These are phyloP conservation scores for Cryphonectria parasitica DNA, from an alignment of 2,329 filamentous ascomycete species.

Conservation along the genomic window DNA sequence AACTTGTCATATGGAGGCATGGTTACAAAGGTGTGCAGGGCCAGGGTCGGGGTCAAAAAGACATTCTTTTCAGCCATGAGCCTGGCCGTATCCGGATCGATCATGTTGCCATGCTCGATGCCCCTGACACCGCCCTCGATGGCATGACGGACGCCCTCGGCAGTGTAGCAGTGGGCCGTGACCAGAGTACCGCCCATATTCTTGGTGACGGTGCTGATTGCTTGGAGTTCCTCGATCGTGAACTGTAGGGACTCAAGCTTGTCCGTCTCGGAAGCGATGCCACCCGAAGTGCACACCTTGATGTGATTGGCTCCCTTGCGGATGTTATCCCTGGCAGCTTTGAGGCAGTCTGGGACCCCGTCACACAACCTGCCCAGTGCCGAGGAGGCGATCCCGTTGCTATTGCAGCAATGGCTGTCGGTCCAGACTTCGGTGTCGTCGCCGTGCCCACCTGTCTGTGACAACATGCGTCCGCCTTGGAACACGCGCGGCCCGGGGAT, in stretches of 20 bases:
- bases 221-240: constrained; percentile 54
- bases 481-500: constrained; percentile 60
- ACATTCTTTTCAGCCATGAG: constrained; percentile 50
- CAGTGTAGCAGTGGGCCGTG: constrained; percentile 56
- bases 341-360: constrained; percentile 58
- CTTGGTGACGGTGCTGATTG: constrained; percentile 51
- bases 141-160: constrained; percentile 50
- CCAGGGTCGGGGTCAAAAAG: constrained; percentile 53
- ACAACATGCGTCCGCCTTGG: constrained; percentile 56
- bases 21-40: constrained; percentile 46
- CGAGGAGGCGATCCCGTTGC: constrained; percentile 32
- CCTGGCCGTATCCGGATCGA: constrained; percentile 42
- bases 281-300: constrained; percentile 64
- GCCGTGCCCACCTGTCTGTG: constrained; percentile 62
- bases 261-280: constrained; percentile 60
- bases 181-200: constrained; percentile 50
- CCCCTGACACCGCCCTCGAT: constrained; percentile 54
- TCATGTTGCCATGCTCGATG: constrained; percentile 47
- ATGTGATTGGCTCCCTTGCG: constrained; percentile 62
- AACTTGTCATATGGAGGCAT: constrained; percentile 30
- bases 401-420: constrained; percentile 50
- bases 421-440: constrained; percentile 44
- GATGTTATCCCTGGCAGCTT: constrained; percentile 56
- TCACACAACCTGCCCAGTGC: constrained; percentile 52
- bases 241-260: constrained; percentile 58